Conservation (phyloP, 129 eudicot genomes). For the Heracleum sosnowskyi region DNA sequence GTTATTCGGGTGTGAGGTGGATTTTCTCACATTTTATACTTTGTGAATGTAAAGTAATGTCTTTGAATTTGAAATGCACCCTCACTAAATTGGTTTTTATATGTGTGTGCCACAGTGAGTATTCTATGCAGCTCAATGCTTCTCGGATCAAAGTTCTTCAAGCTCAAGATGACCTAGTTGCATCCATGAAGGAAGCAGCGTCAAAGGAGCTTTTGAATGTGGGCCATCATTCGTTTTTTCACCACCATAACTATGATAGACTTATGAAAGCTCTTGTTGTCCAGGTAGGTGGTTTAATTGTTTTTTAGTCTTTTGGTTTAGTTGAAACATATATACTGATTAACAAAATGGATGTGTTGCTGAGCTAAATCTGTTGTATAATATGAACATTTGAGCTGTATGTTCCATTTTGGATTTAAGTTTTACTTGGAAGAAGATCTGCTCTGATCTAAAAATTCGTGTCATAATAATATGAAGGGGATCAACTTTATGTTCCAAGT, state of each 20-base stretch:
- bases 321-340: background rate
- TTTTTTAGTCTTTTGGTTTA: background rate
- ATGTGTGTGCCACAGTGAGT: slow-evolving; percentile 49
- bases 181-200: slow-evolving; percentile 83
- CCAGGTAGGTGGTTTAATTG: slow-evolving; percentile 44
- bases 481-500: background rate
- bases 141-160: slow-evolving; percentile 97
- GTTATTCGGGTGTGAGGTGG: background rate
- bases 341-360: background rate
- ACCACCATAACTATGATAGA: slow-evolving; percentile 46
- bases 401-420: background rate
- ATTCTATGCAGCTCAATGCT: slow-evolving; percentile 95
- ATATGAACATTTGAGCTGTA: background rate
- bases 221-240: slow-evolving; percentile 33
- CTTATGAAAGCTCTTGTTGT: slow-evolving; percentile 71
- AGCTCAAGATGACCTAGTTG: slow-evolving; percentile 97
- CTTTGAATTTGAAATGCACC: background rate
- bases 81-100: background rate
- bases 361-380: background rate
- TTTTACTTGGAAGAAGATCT: background rate
- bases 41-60: background rate
- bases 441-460: background rate
- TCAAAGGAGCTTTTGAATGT: slow-evolving; percentile 74
- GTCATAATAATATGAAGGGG: background rate
- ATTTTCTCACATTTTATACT: too few species aligned